Evolutionary conservation across 2,329 filamentous ascomycete genomes (phyloP), one percentile per base, ranked within the genome.

Genomic region (Thyridium curvatum): DNA sequence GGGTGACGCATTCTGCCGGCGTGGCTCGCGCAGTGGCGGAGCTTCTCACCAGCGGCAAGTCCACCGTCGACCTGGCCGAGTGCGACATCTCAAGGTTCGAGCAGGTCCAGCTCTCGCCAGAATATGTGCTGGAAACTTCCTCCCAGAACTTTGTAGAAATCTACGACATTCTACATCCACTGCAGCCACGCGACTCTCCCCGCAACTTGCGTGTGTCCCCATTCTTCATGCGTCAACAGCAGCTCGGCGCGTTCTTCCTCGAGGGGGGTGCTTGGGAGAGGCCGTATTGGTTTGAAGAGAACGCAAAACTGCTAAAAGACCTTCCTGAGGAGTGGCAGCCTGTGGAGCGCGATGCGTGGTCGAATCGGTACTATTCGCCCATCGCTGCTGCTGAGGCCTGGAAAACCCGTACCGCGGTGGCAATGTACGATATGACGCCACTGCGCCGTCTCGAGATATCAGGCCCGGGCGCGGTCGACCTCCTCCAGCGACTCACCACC

Each of bases 1-100:
- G 78, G 78, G 78, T 82, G 1, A 82, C 78, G 14, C 78, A 82
- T 46, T 81, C 77, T 0, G 77, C 76, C 0, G 78, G 78, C 17
- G 72, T 82, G 2, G 78, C 78, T 8, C 69, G 74, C 18, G 76
- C 78, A 0, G 52, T 82, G 1, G 78, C 78, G 1, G 68, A 82
- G 50, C 50, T 77, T 0, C 58, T 82, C 18, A 81, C 77, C 0
- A 65, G 63, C 1, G 78, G 77, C 3, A 62, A 61, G 17, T 77
- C 77, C 0, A 54, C 65, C 4, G 65, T 79, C 28, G 77, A 82
- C 37, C 58, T 82, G 4, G 60, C 71, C 3, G 78, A 78, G 31
- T 79, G 76, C 46, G 77, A 81, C 30, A 54, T 82, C 0, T 64
- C 68, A 2, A 72, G 79, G 2, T 82, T 82, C 35, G 78, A 82